phyloP scores from a whole-genome alignment of 805 yeast species.

The Candida ipomoeae region DNA sequence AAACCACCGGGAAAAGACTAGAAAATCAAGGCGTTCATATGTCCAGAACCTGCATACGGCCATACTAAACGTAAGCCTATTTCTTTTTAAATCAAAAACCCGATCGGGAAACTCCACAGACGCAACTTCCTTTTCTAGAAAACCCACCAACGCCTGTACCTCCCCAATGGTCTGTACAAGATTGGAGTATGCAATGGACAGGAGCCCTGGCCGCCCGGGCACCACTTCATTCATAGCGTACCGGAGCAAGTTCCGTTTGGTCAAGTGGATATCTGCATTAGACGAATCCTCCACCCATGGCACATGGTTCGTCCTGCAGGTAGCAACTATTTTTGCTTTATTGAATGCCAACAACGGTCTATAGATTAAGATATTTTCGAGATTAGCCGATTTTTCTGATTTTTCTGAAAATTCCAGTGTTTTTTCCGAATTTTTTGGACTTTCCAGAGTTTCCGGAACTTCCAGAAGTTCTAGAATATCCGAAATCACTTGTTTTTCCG shows the following conservation, averaged over 20 bases:
- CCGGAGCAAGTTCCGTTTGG: constrained; percentile 57
- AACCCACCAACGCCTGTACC: constrained; percentile 2
- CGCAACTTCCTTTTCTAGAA: constrained; percentile 4
- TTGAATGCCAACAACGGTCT: constrained; percentile 51
- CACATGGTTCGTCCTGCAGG: constrained; percentile 40
- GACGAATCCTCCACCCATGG: constrained; percentile 72
- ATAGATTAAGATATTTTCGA: constrained; percentile 16
- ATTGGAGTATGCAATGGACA: constrained; percentile 5
- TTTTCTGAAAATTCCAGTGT: too few species aligned
- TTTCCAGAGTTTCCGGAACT: too few species aligned
- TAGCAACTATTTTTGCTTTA: constrained; percentile 44
- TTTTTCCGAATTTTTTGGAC: too few species aligned
- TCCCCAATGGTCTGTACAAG: constrained; percentile 12
- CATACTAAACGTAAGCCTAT: neutral
- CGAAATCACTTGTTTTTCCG: too few species aligned
- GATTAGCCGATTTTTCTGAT: constrained; percentile 9
- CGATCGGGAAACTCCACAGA: neutral
- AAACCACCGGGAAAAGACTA: constrained; percentile 28
- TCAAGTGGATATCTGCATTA: constrained; percentile 49
- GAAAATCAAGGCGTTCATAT: constrained; percentile 2
- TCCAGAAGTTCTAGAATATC: too few species aligned
- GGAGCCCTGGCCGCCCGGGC: constrained; percentile 16
- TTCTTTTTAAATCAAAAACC: neutral
- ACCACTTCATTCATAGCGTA: constrained; percentile 24
- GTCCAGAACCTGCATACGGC: neutral